phyloP scores from a whole-genome alignment of 768 basidiomycete species.

The Asterophora parasitica region DNA sequence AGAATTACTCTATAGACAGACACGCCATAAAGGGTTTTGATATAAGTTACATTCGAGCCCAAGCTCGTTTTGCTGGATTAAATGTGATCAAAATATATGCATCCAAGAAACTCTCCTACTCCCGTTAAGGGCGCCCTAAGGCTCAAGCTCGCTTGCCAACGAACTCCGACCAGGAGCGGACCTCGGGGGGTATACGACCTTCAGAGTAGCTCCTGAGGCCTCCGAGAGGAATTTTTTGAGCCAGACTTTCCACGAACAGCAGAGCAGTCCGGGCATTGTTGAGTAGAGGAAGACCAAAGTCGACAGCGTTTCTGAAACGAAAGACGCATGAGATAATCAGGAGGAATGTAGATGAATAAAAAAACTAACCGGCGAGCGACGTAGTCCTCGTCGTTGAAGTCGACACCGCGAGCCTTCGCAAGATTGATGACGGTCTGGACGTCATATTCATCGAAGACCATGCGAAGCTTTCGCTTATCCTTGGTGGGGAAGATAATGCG shows the following conservation, averaged over 20 bases:
- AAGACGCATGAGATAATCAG: conserved; percentile 1
- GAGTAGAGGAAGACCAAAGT: conserved; percentile 89
- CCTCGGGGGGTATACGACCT: conserved; percentile 86
- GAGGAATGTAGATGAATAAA: neutral
- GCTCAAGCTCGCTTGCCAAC: conserved; percentile 65
- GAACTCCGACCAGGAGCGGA: conserved; percentile 89
- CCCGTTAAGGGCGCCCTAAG: conserved; percentile 11
- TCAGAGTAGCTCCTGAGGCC: conserved; percentile 77
- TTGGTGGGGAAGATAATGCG: conserved; percentile 95
- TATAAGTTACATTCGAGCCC: conserved; percentile 12
- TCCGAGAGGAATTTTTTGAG: conserved; percentile 76
- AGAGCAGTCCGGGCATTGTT: conserved; percentile 88
- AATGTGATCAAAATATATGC: conserved; percentile 2
- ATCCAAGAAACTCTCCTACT: conserved; percentile 7
- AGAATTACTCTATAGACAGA: neutral
- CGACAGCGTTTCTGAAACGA: conserved; percentile 75
- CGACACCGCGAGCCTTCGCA: conserved; percentile 69
- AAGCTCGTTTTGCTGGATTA: conserved; percentile 18
- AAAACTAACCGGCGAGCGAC: conserved; percentile 78
- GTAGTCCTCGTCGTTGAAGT: conserved; percentile 89
- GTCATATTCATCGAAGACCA: conserved; percentile 91
- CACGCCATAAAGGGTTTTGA: neutral
- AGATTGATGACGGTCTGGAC: conserved; percentile 95
- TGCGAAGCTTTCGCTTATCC: conserved; percentile 91
- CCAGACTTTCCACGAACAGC: conserved; percentile 87